These are phyloP conservation scores for Croton laevigatus DNA, from an alignment of 441 rosid species.

Conservation along the genomic window DNA sequence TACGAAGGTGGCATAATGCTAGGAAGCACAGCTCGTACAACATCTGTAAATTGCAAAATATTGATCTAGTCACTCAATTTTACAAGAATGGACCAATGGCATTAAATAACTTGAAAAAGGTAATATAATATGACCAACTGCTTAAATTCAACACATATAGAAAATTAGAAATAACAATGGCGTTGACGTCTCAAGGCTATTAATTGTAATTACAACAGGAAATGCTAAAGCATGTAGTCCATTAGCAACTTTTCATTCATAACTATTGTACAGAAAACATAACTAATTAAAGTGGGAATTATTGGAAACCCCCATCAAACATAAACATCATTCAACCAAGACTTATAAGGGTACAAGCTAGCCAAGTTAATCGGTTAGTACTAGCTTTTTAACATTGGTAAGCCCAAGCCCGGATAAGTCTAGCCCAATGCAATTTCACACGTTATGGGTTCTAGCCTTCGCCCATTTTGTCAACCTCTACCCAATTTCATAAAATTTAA, in stretches of 20 bases:
- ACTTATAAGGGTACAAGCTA: too few species aligned
- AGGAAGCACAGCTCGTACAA: constrained; percentile 71
- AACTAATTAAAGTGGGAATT: neutral
- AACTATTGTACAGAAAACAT: neutral
- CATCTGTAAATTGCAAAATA: constrained; percentile 46
- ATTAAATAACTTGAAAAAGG: neutral
- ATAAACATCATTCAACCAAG: too few species aligned
- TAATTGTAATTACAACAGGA: neutral
- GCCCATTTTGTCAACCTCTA: too few species aligned
- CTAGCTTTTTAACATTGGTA: too few species aligned
- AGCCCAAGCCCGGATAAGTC: too few species aligned
- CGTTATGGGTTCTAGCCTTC: too few species aligned
- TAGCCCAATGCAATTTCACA: too few species aligned
- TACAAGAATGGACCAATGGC: neutral
- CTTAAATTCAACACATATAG: neutral
- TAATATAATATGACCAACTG: neutral
- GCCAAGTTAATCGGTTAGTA: neutral
- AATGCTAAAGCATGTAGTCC: constrained; percentile 1
- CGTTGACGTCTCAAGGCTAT: neutral
- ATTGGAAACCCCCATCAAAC: too few species aligned
- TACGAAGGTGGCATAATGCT: constrained; percentile 79
- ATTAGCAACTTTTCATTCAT: neutral
- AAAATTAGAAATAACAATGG: neutral
- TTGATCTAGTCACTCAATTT: constrained; percentile 6
- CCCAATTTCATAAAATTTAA: too few species aligned